Conservation (phyloP, 148 eudicot genomes). For the Chenopodium berlandieri region DNA sequence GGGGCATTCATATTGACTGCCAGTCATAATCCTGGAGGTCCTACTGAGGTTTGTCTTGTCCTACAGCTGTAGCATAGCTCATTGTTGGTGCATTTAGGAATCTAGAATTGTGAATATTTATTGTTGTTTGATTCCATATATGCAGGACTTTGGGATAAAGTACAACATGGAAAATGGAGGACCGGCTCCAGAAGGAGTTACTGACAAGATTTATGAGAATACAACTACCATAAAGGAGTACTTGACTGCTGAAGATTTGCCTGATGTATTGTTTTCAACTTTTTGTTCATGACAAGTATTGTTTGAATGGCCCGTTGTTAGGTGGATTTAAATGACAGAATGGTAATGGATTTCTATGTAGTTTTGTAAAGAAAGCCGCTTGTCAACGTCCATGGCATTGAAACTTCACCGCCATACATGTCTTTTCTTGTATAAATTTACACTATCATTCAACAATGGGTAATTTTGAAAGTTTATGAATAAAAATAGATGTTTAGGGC, state of each 20-base stretch:
- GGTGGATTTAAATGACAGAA: background rate
- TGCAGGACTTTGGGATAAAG: constrained; percentile 95
- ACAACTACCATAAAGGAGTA: constrained; percentile 94
- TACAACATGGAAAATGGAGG: constrained; percentile 99
- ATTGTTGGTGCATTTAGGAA: background rate
- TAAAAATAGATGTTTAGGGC: background rate
- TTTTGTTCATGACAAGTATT: background rate
- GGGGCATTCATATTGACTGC: constrained; percentile 96
- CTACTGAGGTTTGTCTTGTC: constrained; percentile 63
- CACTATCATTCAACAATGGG: background rate
- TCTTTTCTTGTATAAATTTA: background rate
- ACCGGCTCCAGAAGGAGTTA: constrained; percentile 94
- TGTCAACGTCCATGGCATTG: background rate
- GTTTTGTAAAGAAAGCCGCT: background rate
- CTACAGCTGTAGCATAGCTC: background rate
- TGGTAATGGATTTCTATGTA: background rate
- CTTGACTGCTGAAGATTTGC: constrained; percentile 77
- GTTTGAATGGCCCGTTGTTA: background rate
- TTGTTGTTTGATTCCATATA: background rate
- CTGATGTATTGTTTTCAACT: constrained; percentile 59
- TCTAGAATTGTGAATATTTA: background rate
- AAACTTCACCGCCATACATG: background rate
- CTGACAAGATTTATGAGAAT: constrained; percentile 80
- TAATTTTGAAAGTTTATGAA: background rate
- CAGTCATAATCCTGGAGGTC: constrained; percentile 98